These are phyloP conservation scores for Podaxis sp. DNA, from an alignment of 768 basidiomycete genomes.

Conservation along the genomic window DNA sequence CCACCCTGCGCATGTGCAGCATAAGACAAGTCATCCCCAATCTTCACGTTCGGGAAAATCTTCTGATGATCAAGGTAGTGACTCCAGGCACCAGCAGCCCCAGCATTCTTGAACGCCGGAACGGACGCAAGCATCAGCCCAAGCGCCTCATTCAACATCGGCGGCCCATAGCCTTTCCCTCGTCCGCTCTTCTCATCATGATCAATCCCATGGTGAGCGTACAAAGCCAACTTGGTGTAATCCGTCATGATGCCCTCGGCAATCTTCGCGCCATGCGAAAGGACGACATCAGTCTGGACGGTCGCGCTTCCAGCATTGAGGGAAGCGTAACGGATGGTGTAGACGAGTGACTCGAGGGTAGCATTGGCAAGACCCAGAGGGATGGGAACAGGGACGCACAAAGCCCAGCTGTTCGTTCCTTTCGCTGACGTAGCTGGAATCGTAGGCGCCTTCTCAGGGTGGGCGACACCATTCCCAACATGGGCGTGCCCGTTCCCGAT, in stretches of 20 bases:
- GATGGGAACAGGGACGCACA: slow-evolving; percentile 6
- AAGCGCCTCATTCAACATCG: slow-evolving; percentile 11
- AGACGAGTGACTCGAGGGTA: slow-evolving; percentile 4
- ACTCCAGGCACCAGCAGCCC: not conserved
- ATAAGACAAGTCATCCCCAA: not conserved
- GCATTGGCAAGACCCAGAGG: slow-evolving; percentile 2
- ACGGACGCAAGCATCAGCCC: slow-evolving; percentile 5
- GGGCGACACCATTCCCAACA: not conserved
- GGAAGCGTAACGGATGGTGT: slow-evolving; percentile 8
- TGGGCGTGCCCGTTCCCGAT: not conserved
- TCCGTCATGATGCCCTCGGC: slow-evolving; percentile 6
- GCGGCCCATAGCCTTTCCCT: slow-evolving; percentile 6
- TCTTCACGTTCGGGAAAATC: slow-evolving; percentile 2
- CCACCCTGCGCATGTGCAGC: not conserved
- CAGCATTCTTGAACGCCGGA: slow-evolving; percentile 8
- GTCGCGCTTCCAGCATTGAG: slow-evolving; percentile 2
- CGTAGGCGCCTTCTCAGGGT: not conserved
- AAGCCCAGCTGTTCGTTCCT: slow-evolving; percentile 1
- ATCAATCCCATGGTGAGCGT: not conserved
- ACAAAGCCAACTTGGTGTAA: slow-evolving; percentile 6
- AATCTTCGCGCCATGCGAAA: slow-evolving; percentile 1
- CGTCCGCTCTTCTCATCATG: not conserved
- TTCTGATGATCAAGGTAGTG: slow-evolving; percentile 12
- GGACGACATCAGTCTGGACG: slow-evolving; percentile 10
- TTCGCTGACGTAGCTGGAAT: not conserved